phyloP scores from a whole-genome alignment of 1,284 basidiomycete genomes.

The Cryptococcus sp. region DNA sequence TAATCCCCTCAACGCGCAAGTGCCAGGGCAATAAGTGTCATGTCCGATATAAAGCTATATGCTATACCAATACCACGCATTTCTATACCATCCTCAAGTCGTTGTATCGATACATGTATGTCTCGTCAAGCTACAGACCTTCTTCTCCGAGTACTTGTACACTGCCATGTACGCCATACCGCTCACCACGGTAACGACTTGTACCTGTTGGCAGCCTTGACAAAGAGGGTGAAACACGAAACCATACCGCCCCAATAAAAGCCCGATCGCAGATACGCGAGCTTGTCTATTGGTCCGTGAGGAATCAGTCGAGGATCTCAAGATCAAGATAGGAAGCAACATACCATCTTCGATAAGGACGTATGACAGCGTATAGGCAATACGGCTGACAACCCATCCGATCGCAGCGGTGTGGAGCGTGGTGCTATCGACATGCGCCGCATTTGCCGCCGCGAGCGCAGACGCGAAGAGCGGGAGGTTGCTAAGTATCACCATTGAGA shows the following conservation, averaged over 20 bases:
- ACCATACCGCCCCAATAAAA: slow-evolving; percentile 11
- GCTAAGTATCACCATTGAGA: background rate
- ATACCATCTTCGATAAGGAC: slow-evolving; percentile 23
- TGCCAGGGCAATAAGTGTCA: background rate
- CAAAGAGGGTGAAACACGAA: slow-evolving; percentile 16
- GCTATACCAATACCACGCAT: slow-evolving; percentile 1
- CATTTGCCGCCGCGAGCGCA: slow-evolving; percentile 24
- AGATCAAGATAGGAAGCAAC: background rate
- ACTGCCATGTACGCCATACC: background rate
- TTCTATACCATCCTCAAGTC: background rate
- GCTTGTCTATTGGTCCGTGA: slow-evolving; percentile 1
- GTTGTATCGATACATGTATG: background rate
- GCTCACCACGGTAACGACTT: slow-evolving; percentile 13
- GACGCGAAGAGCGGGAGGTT: slow-evolving; percentile 24
- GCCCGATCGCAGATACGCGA: slow-evolving; percentile 10
- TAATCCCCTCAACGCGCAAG: background rate
- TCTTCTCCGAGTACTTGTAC: no score
- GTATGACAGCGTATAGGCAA: slow-evolving; percentile 23
- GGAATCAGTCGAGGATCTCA: background rate
- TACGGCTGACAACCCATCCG: slow-evolving; percentile 16
- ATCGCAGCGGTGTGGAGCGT: slow-evolving; percentile 18
- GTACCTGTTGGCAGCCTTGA: slow-evolving; percentile 17
- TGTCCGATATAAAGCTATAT: background rate
- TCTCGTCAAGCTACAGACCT: no score
- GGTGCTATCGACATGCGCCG: slow-evolving; percentile 18